Conservation (phyloP, 164 flowering plant species). For the Hamamelis virginiana region DNA sequence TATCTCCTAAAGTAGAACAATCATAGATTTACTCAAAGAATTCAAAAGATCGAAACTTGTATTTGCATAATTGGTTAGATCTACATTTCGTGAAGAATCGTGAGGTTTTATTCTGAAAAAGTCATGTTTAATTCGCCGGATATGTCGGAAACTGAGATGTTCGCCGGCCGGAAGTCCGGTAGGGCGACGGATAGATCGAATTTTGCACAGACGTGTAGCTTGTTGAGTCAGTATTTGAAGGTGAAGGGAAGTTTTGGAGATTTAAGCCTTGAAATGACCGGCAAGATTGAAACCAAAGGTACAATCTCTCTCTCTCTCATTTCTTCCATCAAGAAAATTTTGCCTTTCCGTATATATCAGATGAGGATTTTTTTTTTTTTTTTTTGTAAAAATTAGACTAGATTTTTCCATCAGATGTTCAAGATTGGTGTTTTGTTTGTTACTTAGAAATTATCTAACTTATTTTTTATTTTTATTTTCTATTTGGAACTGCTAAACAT, state of each 20-base stretch:
- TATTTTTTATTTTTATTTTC: no score
- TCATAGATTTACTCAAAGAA: no score
- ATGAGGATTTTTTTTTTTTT: neutral
- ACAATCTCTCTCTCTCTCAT: neutral
- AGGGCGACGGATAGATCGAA: slow-evolving; percentile 36
- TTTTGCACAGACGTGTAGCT: slow-evolving; percentile 36
- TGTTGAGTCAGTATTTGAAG: slow-evolving; percentile 42
- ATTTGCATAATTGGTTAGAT: no score
- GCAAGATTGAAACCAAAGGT: slow-evolving; percentile 29
- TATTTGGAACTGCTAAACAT: no score
- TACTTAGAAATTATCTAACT: no score
- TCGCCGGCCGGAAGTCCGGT: slow-evolving; percentile 11
- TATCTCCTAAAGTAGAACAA: no score
- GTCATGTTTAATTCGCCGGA: slow-evolving; percentile 2
- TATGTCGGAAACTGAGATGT: neutral
- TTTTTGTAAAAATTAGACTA: no score
- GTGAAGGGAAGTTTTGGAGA: slow-evolving; percentile 31
- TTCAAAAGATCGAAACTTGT: no score
- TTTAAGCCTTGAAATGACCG: slow-evolving; percentile 20
- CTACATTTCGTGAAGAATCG: neutral
- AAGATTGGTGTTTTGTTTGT: no score
- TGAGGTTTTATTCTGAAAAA: neutral
- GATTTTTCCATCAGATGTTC: neutral
- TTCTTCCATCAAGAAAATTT: no score
- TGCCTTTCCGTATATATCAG: neutral